These are phyloP conservation scores for Sclerotinia borealis DNA, from an alignment of 2,329 filamentous ascomycete species.

Conservation along the genomic window DNA sequence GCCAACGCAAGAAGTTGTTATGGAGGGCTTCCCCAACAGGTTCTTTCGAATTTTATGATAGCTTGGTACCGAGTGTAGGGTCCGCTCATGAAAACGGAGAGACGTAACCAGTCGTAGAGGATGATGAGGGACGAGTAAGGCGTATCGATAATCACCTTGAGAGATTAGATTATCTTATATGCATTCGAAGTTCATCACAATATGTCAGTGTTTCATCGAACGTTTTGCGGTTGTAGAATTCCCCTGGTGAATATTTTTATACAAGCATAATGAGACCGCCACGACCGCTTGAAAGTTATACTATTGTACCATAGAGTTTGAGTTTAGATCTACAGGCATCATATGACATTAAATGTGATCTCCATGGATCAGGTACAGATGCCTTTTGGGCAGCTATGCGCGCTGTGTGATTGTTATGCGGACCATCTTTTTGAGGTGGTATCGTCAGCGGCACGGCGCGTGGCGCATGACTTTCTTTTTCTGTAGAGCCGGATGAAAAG, in stretches of 20 bases:
- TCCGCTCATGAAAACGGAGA: neutral
- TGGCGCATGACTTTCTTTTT: conserved; percentile 18
- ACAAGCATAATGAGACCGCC: neutral
- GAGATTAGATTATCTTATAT: neutral
- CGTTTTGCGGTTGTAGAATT: neutral
- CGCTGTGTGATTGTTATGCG: conserved; percentile 18
- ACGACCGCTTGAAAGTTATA: neutral
- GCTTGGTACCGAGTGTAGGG: conserved; percentile 5
- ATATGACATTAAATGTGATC: conserved; percentile 12
- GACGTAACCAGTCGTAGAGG: conserved; percentile 7
- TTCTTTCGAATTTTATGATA: neutral
- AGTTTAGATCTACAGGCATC: conserved; percentile 7
- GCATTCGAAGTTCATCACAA: conserved; percentile 5
- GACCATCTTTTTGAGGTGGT: conserved; percentile 18
- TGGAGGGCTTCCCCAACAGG: neutral
- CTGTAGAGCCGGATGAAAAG: conserved; percentile 11
- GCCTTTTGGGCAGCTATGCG: conserved; percentile 29
- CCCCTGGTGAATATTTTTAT: neutral
- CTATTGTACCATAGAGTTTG: conserved; percentile 1
- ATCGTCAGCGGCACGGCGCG: conserved; percentile 23
- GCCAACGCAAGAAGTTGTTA: neutral
- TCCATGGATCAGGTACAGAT: conserved; percentile 25
- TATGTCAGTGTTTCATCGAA: conserved; percentile 4
- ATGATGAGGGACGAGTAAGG: conserved; percentile 4
- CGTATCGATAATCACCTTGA: conserved; percentile 10